Conservation (phyloP, 2,329 filamentous ascomycete species). For the Myriosclerotinia scirpicola region DNA sequence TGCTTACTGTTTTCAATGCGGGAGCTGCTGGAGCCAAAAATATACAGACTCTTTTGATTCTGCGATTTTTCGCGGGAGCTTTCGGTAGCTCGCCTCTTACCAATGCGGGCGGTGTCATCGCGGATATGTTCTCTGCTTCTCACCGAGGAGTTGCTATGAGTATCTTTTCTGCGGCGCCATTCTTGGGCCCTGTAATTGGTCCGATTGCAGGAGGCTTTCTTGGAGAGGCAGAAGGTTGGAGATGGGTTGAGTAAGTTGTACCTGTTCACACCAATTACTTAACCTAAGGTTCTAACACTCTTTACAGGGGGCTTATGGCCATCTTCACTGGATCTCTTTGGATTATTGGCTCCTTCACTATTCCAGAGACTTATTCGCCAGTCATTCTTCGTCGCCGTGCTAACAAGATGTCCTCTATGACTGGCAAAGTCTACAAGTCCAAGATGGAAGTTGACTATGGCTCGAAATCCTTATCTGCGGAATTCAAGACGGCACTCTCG, state of each 20-base stretch:
- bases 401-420: conserved; percentile 54
- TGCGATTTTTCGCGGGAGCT: conserved; percentile 65
- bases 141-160: conserved; percentile 57
- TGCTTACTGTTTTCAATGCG: conserved; percentile 62
- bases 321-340: conserved; percentile 67
- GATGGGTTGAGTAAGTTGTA: conserved; percentile 63
- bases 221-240: conserved; percentile 64
- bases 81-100: conserved; percentile 63
- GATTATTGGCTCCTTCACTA: conserved; percentile 50
- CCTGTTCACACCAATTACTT: not conserved
- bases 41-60: conserved; percentile 60
- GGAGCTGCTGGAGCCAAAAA: conserved; percentile 57
- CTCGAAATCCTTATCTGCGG: conserved; percentile 52
- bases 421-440: conserved; percentile 63
- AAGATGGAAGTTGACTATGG: conserved; percentile 67
- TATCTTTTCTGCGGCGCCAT: conserved; percentile 64
- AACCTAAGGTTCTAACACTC: not conserved
- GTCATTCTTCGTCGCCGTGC: conserved; percentile 75
- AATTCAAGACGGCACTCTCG: conserved; percentile 77
- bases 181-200: conserved; percentile 63
- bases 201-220: conserved; percentile 69
- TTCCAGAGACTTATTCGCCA: conserved; percentile 61
- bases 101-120: conserved; percentile 61
- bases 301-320: conserved; percentile 52
- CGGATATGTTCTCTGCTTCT: conserved; percentile 56